Base-by-base conservation (phyloP, 495 filamentous ascomycete genomes). In the Tuber aestivum region DNA sequence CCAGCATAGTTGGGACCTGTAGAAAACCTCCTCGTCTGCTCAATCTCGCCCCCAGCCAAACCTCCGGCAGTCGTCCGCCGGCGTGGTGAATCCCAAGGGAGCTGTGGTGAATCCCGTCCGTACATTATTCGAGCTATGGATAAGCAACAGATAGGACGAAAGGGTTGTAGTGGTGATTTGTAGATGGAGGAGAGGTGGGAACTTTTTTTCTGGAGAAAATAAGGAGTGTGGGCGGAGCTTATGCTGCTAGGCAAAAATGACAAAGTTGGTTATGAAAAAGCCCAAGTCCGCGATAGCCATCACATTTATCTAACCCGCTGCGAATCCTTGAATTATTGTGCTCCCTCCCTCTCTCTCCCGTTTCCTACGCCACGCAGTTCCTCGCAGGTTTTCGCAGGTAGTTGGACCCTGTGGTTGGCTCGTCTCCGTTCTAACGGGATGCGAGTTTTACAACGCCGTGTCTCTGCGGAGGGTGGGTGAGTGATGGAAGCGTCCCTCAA, bases 251-350 rank as follows among this genome's bases (percentile, higher is more conserved):
- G 78, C 78, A 79, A 79, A 79, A 42, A 79, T 79, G 45, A 75
- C 77, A 42, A 79, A 77, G 78, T 79, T 79, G 72, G 78, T 77
- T 79, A 79, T 79, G 35, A 79, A 65, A 65, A 65, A 79, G 70
- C 79, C 70, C 76, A 79, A 73, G 73, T 79, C 78, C 75, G 78
- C 70, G 78, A 79, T 69, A 79, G 78, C 78, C 78, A 79, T 79
- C 78, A 79, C 78, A 79, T 79, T 79, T 79, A 79, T 79, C 65
- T 79, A 79, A 76, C 76, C 77, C 78, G 75, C 78, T 75, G 40
- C 72, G 75, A 72, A 72, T 65, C 41, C 72, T 79, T 72, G 69
- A 76, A 40, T 76, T 61, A 35, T 72, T 72, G 70, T 44, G 21
- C 40, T 68, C 72, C n/a, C 40, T 50, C 61, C 21, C 32, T 69